Evolutionary conservation across 177 flowering plant species (phyloP), one percentile per base, ranked within the genome.

Genomic region (Vitis hybrid): DNA sequence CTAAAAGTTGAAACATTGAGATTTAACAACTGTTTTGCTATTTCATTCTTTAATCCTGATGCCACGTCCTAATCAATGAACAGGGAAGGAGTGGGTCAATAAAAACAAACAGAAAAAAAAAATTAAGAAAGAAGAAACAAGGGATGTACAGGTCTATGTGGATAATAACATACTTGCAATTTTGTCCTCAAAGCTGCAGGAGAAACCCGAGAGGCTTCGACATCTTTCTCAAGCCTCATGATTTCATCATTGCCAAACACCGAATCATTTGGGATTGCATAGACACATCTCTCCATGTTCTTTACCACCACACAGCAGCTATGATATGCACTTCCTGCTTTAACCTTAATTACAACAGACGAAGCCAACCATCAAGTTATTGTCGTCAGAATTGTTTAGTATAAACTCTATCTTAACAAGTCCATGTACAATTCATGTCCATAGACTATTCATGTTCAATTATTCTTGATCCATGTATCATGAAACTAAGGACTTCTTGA

Each of bases 241-340:
- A 89, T 78, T 59, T 64, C 83, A 65, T 85, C 86, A 72, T 80
- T 75, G 48, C 76, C 77, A 76, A 94, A 84, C 2, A 91, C 62
- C 48, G 85, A 78, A 68, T 64, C 77, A 66, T 74, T 78, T 70
- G 99, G 99, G 70, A 96, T 78, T 52, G 97, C 99, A 82, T 82
- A 94, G 14, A 94, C 81, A 74, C 99, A 91, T 81, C 98, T 88
- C 75, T 87, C 91, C 86, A 89, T 88, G 71, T 94, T 94, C 85
- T 84, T 96, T 24, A 96, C 93, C 72, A 94, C 90, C 63, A 84
- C 89, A 73, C 99, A 92, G 77, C 98, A 96, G 77, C 99, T 96
- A 1, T 81, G 88, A 80, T 85, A 91, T 60, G 83, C 71, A 56
- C 52, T 80, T 70, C 95, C 94, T 48, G 83, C 83, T 87, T 92